Percentiles rank a stretch among this genome's conserved stretches.
These are phyloP conservation scores for Auxenochlorella protothecoides DNA, from an alignment of 139 green algal genomes.

Conservation along the genomic window DNA sequence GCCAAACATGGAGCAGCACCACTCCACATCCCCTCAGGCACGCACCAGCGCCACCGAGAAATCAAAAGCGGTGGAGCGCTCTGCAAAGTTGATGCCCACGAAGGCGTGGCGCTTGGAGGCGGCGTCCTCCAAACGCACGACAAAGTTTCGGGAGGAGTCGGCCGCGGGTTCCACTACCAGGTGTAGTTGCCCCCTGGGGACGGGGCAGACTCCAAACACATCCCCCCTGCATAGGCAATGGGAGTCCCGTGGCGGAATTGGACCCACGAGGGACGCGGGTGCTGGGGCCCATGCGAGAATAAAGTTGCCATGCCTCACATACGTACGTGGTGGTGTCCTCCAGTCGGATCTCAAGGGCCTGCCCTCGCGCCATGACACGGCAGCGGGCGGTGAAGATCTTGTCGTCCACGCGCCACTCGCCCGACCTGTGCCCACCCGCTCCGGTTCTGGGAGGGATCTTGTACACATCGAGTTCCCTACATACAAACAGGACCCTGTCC, in stretches of 20 bases:
- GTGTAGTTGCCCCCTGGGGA: conserved; percentile 37
- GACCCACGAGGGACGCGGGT: background rate
- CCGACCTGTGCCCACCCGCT: conserved; percentile 29
- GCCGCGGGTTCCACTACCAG: conserved; percentile 46
- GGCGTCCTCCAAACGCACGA: conserved; percentile 62
- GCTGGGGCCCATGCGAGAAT: background rate
- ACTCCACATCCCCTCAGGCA: too few relatives aligned
- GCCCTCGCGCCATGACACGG: conserved; percentile 28
- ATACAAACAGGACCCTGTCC: conserved; percentile 33
- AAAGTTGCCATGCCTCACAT: background rate
- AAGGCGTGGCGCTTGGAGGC: conserved; percentile 58
- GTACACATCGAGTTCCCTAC: conserved; percentile 28
- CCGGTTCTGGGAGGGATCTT: conserved; percentile 34
- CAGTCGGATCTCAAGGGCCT: conserved; percentile 39
- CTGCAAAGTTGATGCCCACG: conserved; percentile 63
- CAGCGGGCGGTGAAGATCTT: conserved; percentile 47
- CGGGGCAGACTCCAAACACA: conserved; percentile 60
- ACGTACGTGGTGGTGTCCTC: conserved; percentile 39
- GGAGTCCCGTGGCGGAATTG: background rate
- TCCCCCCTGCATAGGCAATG: conserved; percentile 36
- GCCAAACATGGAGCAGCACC: too few relatives aligned
- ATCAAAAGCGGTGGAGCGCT: conserved; percentile 65
- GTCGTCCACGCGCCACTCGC: conserved; percentile 45
- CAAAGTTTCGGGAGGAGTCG: conserved; percentile 64
- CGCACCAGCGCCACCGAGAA: conserved; percentile 57